A percentile compares a stretch with the other conserved stretches of the same genome.
Conservation (phyloP, 2,329 filamentous ascomycete genomes). For the Dichotomopilus funicola region DNA sequence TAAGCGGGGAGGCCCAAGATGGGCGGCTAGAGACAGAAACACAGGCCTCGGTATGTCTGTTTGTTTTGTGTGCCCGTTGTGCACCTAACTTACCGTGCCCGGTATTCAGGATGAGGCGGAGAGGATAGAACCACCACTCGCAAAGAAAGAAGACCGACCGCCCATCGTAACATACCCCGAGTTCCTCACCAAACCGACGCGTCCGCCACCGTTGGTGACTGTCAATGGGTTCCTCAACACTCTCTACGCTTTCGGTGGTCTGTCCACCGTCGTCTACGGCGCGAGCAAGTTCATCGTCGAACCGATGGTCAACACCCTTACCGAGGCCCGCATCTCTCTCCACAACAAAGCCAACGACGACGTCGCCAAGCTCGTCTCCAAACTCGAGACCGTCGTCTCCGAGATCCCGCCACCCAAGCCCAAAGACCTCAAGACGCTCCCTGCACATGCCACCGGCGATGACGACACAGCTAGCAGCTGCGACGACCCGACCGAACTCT, state of each 20-base stretch:
- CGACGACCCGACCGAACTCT: slow-evolving; percentile 68
- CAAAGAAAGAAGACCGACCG: slow-evolving; percentile 36
- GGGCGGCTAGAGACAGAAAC: slow-evolving; percentile 5
- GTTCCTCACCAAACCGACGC: slow-evolving; percentile 53
- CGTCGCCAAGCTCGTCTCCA: slow-evolving; percentile 41
- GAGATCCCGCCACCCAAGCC: slow-evolving; percentile 42
- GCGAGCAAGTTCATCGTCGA: slow-evolving; percentile 61
- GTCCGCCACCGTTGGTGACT: slow-evolving; percentile 57
- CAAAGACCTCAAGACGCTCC: slow-evolving; percentile 18
- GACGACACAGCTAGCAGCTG: slow-evolving; percentile 37
- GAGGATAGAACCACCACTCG: slow-evolving; percentile 5
- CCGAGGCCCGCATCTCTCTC: slow-evolving; percentile 47
- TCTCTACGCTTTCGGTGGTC: slow-evolving; percentile 50
- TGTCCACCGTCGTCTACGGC: slow-evolving; percentile 62
- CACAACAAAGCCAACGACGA: slow-evolving; percentile 42
- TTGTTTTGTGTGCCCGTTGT: background rate
- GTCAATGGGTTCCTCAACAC: slow-evolving; percentile 52
- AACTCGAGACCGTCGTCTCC: slow-evolving; percentile 54
- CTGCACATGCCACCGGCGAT: slow-evolving; percentile 16
- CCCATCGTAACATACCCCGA: slow-evolving; percentile 66
- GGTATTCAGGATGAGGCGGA: slow-evolving; percentile 18
- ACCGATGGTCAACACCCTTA: slow-evolving; percentile 51
- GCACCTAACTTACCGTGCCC: slow-evolving; percentile 1
- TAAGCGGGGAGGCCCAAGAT: slow-evolving; percentile 34
- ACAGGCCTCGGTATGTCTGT: slow-evolving; percentile 8